Evolutionary conservation across 2,329 filamentous ascomycete genomes (phyloP), one percentile per base, ranked within the genome.

Genomic region (Knufia petricola): DNA sequence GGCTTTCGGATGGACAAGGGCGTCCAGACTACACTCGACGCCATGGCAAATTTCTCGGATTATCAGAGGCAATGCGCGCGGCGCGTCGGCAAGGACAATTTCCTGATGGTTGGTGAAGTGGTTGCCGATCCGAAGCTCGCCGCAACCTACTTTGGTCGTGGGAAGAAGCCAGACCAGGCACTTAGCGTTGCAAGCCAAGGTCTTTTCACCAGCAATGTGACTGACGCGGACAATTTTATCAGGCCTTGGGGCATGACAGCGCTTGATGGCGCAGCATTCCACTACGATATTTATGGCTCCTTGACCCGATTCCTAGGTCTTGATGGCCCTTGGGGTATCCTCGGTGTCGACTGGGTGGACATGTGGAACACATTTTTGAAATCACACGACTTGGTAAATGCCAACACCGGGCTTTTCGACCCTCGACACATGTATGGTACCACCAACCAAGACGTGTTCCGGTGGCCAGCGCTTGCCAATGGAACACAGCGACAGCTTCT

Each of bases 1-100:
- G 80, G 79, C 0, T 82, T 79, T 58, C 74, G 80, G 46, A 79
- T 81, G 62, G 80, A 84, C 64, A 84, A 84, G 62, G 80, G 78
- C 1, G 75, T 77, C 12, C 79, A 82, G 57, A 72, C 77, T 12
- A 81, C 79, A 0, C 71, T 81, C 4, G 80, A 82, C 58, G 72
- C 78, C 1, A 69, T 79, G 50, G 78, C 71, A 4, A 71, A 76
- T 39, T 81, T 78, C 59, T 78, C 76, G 15, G 64, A 69, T 21
- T 69, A 71, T 9, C 74, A 80, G 58, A 69, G 79, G 30, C 65
- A 73, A 37, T 83, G 79, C 59, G 79, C 79, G 8, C 61, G 64
- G 4, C 60, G 64, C n/a, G 65, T 75, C 30, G 76, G 76, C 37
- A 83, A 83, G 60, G 59, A 74, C 0, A 82, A 83, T 58, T 83